These are phyloP conservation scores for Asterochloris sp. DNA, from an alignment of 139 green algal species.

Conservation along the genomic window DNA sequence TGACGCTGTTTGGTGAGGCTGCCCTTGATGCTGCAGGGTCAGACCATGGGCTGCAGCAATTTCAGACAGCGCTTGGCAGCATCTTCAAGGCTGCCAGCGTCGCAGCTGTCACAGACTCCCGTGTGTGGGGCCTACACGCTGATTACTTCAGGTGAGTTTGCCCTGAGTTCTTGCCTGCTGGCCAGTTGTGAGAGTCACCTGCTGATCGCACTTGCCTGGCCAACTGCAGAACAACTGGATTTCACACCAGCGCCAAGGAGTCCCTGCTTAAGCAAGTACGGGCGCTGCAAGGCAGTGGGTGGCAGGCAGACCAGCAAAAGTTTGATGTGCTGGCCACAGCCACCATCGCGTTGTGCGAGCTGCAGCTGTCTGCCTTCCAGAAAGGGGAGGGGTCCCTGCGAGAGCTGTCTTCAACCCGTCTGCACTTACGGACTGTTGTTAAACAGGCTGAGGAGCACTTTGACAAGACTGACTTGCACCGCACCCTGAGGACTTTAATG, in stretches of 20 bases:
- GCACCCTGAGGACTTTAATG: no score
- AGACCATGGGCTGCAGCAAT: background rate
- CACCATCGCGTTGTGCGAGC: conserved; percentile 30
- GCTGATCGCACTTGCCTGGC: no score
- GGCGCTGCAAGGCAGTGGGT: conserved; percentile 46
- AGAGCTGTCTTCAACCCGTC: conserved; percentile 59
- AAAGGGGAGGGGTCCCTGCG: conserved; percentile 16
- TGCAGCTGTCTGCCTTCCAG: conserved; percentile 15
- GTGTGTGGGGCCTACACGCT: conserved; percentile 45
- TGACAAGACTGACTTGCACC: background rate
- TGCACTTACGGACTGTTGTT: conserved; percentile 68
- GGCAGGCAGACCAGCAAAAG: conserved; percentile 33
- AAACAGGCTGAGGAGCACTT: conserved; percentile 35
- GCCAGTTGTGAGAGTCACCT: background rate
- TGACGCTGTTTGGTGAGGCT: no score
- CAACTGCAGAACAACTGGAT: conserved; percentile 26
- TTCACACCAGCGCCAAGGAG: conserved; percentile 49
- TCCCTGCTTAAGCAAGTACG: conserved; percentile 62
- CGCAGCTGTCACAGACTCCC: conserved; percentile 5
- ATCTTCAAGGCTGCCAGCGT: conserved; percentile 35
- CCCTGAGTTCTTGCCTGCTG: background rate
- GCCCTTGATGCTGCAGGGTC: background rate
- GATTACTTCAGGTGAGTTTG: conserved; percentile 33
- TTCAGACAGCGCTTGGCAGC: conserved; percentile 11
- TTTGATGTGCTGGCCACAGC: conserved; percentile 51